Percentiles rank a stretch among this genome's conserved stretches.
These are phyloP conservation scores for Plasmodium coatneyi DNA, from an alignment of 169 alveolate genomes.

Conservation along the genomic window DNA sequence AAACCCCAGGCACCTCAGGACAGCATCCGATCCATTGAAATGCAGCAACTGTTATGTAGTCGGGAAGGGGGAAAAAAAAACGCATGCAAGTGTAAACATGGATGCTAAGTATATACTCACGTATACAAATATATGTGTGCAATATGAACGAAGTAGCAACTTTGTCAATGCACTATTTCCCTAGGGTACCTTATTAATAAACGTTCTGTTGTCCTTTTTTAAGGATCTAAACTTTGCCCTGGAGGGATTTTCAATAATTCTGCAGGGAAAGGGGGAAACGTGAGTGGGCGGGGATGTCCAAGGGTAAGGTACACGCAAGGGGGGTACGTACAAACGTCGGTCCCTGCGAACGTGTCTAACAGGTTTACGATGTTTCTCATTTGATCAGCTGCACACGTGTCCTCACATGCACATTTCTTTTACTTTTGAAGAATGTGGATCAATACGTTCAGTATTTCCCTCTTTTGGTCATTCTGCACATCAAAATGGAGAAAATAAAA, in stretches of 20 bases:
- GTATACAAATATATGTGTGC: neutral
- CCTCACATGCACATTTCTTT: neutral
- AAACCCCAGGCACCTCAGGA: conserved; percentile 40
- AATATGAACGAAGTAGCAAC: neutral
- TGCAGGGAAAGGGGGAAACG: neutral
- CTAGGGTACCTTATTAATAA: conserved; percentile 55
- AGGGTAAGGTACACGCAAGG: neutral
- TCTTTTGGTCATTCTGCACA: conserved; percentile 43
- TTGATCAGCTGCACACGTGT: neutral
- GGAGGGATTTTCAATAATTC: conserved; percentile 66
- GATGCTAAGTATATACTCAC: neutral
- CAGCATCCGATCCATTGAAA: conserved; percentile 38
- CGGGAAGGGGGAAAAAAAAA: neutral
- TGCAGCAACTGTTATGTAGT: conserved; percentile 3
- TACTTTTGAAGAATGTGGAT: conserved; percentile 64
- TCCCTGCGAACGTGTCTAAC: neutral
- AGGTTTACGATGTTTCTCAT: neutral
- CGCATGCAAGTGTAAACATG: neutral
- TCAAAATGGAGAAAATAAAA: neutral
- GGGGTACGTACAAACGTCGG: neutral
- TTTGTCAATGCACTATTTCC: neutral
- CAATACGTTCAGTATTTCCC: conserved; percentile 68
- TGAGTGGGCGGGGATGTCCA: neutral
- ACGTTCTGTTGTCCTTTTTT: conserved; percentile 67
- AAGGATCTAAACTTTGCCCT: conserved; percentile 63